Base-by-base conservation (phyloP, 129 eudicot species). In the Flaveria bidentis region DNA sequence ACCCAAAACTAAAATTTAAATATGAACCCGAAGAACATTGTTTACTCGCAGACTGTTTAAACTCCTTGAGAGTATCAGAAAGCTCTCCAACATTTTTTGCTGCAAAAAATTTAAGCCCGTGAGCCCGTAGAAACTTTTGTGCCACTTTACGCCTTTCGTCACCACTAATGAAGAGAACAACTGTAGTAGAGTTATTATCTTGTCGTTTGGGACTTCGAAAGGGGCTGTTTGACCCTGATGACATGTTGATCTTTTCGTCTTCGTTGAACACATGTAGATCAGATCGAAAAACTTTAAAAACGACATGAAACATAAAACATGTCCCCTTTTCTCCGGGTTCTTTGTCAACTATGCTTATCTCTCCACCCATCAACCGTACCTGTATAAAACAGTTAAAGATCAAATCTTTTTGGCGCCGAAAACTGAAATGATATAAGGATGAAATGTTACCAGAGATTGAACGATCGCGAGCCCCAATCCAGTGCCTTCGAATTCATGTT, bases 391-490 rank as follows among this genome's bases (percentile, higher is more conserved):
- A 20, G 14, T 51, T 7, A 33, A 39, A 63, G 3, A 3, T 33
- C 64, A 51, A 9, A 61, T 16, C 47, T 8, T 36, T 36, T 39
- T 49, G 63, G 41, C 16, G 33, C 13, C 10, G 18, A 58, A 58
- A 58, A 11, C 39, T 13, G 4, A 53, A 26, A 45, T 23, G 23
- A 2, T 20, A 20, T 6, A 66, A 51, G 25, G 44, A 12, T 39
- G 16, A 71, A 71, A 71, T 51, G 33, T 85, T 80, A 92, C 96
- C 92, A 90, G 73, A 28, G 98, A 88, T 71, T 81, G 96, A 57
- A 93, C 98, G 50, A 93, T 93, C 5, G 91, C 95, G 13, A 93
- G 91, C 10, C 98, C 98, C 55, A 93, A 76, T 28, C 98, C 98
- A 4, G 92, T 86, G 75, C 98, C 98, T 82, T 79, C 88, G 10